phyloP scores from a whole-genome alignment of 2,329 filamentous ascomycete genomes.

The Lizonia empirigonia region DNA sequence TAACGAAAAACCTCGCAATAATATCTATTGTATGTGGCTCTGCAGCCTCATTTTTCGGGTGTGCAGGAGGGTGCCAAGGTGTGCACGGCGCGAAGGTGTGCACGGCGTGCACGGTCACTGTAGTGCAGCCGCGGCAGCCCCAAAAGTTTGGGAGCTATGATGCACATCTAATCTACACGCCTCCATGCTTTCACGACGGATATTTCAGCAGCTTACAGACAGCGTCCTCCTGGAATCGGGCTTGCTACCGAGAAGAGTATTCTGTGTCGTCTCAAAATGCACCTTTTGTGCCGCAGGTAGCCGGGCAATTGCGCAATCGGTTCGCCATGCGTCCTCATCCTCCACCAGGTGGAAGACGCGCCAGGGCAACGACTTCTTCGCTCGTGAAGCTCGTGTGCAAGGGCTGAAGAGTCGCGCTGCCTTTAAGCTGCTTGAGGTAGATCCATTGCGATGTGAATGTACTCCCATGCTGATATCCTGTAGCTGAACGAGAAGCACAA shows the following conservation, averaged over 20 bases:
- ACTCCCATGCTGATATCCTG: slow-evolving; percentile 20
- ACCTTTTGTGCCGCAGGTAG: slow-evolving; percentile 11
- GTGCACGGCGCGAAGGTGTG: no score
- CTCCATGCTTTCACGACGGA: slow-evolving; percentile 46
- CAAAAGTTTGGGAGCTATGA: slow-evolving; percentile 25
- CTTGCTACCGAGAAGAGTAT: not conserved
- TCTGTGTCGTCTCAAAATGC: slow-evolving; percentile 26
- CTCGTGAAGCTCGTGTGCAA: slow-evolving; percentile 75
- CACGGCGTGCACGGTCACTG: no score
- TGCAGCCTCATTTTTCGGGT: no score
- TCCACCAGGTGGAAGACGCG: slow-evolving; percentile 83
- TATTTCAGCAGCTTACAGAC: slow-evolving; percentile 46
- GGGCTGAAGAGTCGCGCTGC: slow-evolving; percentile 88
- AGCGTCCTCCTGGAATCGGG: slow-evolving; percentile 34
- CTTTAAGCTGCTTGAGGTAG: slow-evolving; percentile 87
- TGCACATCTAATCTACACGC: slow-evolving; percentile 13
- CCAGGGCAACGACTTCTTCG: slow-evolving; percentile 74
- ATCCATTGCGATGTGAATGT: not conserved
- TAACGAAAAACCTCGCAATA: no score
- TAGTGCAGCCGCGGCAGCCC: slow-evolving; percentile 11
- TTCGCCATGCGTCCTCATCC: slow-evolving; percentile 41
- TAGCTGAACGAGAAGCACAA: slow-evolving; percentile 82
- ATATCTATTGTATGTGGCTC: no score
- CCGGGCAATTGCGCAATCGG: slow-evolving; percentile 6
- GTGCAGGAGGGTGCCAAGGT: no score